Evolutionary conservation across 768 basidiomycete species (phyloP).

Genomic region (Boletales sp.): DNA sequence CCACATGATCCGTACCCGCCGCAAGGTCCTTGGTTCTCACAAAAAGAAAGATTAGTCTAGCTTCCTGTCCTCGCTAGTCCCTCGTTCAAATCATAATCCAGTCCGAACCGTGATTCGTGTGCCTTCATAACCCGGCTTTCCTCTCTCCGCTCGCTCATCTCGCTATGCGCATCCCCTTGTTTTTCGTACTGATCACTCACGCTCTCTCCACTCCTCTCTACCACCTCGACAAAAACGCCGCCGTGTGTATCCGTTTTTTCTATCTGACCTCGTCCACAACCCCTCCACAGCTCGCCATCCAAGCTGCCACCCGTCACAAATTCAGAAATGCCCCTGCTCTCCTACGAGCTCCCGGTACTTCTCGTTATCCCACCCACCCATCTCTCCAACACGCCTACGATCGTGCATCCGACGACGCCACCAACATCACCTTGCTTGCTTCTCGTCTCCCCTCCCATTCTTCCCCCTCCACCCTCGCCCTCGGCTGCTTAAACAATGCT

Average conservation of each 20-base stretch:
- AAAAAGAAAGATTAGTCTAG: too few relatives aligned
- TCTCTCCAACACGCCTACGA: slow-evolving; percentile 13
- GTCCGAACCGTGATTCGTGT: too few relatives aligned
- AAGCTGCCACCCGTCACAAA: slow-evolving; percentile 10
- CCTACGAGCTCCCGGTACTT: slow-evolving; percentile 6
- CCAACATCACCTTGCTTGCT: slow-evolving; percentile 4
- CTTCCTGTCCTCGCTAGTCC: too few relatives aligned
- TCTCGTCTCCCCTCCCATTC: background rate
- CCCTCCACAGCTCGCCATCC: slow-evolving; percentile 11
- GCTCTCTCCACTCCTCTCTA: too few relatives aligned
- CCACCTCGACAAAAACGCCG: background rate
- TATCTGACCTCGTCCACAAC: background rate
- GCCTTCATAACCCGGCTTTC: too few relatives aligned
- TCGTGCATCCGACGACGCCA: slow-evolving; percentile 18
- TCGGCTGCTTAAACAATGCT: background rate
- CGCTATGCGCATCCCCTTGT: too few relatives aligned
- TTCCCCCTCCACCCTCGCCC: background rate
- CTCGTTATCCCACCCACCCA: slow-evolving; percentile 8
- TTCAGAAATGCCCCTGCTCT: slow-evolving; percentile 16
- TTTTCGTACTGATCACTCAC: too few relatives aligned
- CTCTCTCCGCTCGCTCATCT: too few relatives aligned
- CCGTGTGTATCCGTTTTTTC: slow-evolving; percentile 6
- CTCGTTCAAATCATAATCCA: too few relatives aligned
- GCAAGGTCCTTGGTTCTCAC: slow-evolving; percentile 45
- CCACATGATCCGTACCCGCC: slow-evolving; percentile 57